Evolutionary conservation across 208 protist genomes (phyloP).

Genomic region (Vickermania spadyakhi): DNA sequence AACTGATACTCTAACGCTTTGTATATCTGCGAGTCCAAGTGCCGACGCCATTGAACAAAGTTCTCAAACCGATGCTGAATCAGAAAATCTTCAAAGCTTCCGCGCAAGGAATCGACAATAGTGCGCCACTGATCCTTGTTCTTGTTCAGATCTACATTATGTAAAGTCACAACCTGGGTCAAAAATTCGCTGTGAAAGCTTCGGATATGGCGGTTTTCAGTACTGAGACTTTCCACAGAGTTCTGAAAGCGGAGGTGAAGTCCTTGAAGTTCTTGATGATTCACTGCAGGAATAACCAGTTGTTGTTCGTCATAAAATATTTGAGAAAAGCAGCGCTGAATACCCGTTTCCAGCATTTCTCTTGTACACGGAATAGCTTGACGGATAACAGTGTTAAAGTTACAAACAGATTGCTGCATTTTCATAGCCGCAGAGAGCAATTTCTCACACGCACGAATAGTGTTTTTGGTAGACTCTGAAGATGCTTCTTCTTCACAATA

Average conservation of each 20-base stretch:
- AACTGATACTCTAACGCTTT: slow-evolving; percentile 96
- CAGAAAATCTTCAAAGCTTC: slow-evolving; percentile 79
- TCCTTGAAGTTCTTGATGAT: slow-evolving; percentile 77
- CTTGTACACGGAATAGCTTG: slow-evolving; percentile 70
- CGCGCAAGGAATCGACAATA: slow-evolving; percentile 75
- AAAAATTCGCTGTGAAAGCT: slow-evolving; percentile 81
- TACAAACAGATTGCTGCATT: slow-evolving; percentile 69
- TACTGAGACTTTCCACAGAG: slow-evolving; percentile 64
- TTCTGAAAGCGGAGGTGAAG: slow-evolving; percentile 81
- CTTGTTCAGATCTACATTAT: slow-evolving; percentile 84
- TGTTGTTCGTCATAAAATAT: slow-evolving; percentile 43
- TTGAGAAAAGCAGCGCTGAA: slow-evolving; percentile 40
- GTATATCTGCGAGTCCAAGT: slow-evolving; percentile 97
- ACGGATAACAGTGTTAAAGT: slow-evolving; percentile 76
- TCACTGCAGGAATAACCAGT: slow-evolving; percentile 40
- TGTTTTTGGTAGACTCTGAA: slow-evolving; percentile 15
- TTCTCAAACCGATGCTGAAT: slow-evolving; percentile 58
- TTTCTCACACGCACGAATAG: slow-evolving; percentile 43
- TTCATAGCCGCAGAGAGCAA: slow-evolving; percentile 34
- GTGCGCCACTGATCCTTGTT: slow-evolving; percentile 91
- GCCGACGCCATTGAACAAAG: slow-evolving; percentile 86
- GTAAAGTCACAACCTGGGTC: slow-evolving; percentile 72
- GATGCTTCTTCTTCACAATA: slow-evolving; percentile 2
- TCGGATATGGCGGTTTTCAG: slow-evolving; percentile 75
- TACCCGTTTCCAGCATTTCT: slow-evolving; percentile 46